Percentiles rank a stretch among this genome's conserved stretches.
Evolutionary conservation across 2,329 filamentous ascomycete species (phyloP).

Genomic region (Phialemonium atrogriseum): DNA sequence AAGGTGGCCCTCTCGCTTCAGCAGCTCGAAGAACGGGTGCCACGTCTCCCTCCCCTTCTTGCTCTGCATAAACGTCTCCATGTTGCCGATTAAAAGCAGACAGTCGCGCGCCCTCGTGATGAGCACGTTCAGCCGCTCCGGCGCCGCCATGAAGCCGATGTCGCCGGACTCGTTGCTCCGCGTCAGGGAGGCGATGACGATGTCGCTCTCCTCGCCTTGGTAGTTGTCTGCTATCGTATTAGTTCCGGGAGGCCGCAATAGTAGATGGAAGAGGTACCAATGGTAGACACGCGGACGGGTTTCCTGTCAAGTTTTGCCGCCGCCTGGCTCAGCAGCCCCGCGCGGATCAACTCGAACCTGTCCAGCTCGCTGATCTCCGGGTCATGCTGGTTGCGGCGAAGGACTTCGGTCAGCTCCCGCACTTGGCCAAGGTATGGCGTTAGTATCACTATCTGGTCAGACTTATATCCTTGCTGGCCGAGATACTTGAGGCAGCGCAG

Average conservation of each 20-base stretch:
- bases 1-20: slow-evolving; percentile 43
- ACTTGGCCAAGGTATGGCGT: slow-evolving; percentile 69
- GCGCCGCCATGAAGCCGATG: slow-evolving; percentile 62
- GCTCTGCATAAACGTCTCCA: slow-evolving; percentile 54
- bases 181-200: slow-evolving; percentile 61
- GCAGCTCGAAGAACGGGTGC: slow-evolving; percentile 44
- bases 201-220: slow-evolving; percentile 68
- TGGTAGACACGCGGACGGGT: slow-evolving; percentile 55
- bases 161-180: slow-evolving; percentile 55
- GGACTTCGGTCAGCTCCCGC: slow-evolving; percentile 40
- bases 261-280: slow-evolving; percentile 41
- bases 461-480: slow-evolving; percentile 62
- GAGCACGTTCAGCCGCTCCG: slow-evolving; percentile 62
- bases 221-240: slow-evolving; percentile 54
- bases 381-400: slow-evolving; percentile 47
- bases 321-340: slow-evolving; percentile 50
- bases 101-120: slow-evolving; percentile 57
- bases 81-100: slow-evolving; percentile 63
- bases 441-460: slow-evolving; percentile 56
- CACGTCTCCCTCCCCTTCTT: slow-evolving; percentile 50
- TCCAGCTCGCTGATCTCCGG: slow-evolving; percentile 63
- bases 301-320: slow-evolving; percentile 42
- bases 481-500: slow-evolving; percentile 58
- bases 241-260: background rate
- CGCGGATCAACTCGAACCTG: slow-evolving; percentile 50